Percentiles rank a stretch among this genome's conserved stretches.
Conservation (phyloP, 139 green algal genomes). For the Zygnema circumcarinatum region DNA sequence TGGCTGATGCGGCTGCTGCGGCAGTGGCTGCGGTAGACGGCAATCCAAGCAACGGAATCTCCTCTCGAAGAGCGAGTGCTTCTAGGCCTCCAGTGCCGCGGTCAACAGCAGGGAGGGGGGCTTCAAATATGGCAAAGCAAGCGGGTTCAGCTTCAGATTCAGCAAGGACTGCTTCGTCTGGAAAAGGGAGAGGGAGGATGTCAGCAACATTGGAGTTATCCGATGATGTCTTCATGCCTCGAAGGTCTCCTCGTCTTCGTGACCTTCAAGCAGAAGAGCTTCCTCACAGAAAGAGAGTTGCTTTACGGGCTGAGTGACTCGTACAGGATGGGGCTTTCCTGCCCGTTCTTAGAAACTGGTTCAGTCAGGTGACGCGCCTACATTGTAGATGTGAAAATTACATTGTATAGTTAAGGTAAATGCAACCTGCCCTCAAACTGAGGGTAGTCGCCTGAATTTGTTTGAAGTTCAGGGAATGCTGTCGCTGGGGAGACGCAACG, state of each 20-base stretch:
- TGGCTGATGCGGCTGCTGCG: slow-evolving; percentile 8
- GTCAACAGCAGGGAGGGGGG: not conserved
- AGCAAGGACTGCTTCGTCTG: not conserved
- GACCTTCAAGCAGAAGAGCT: slow-evolving; percentile 24
- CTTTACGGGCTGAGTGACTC: slow-evolving; percentile 10
- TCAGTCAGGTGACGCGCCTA: no score
- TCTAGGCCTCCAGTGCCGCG: not conserved
- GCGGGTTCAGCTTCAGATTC: not conserved
- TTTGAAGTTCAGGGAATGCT: no score
- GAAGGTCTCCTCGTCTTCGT: slow-evolving; percentile 8
- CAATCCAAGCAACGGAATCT: not conserved
- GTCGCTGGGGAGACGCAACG: no score
- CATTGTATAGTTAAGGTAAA: no score
- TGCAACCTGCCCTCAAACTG: no score
- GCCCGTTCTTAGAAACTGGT: no score
- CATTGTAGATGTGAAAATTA: no score
- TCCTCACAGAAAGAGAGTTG: slow-evolving; percentile 11
- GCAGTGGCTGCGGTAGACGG: not conserved
- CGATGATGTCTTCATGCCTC: slow-evolving; percentile 5
- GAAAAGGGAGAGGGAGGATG: not conserved
- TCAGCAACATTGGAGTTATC: not conserved
- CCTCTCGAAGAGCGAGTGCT: not conserved
- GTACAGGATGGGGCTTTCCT: no score
- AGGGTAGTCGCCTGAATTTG: no score
- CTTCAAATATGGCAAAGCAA: not conserved